These are phyloP conservation scores for Castanea crenata DNA, from an alignment of 306 rosid genomes.

Conservation along the genomic window DNA sequence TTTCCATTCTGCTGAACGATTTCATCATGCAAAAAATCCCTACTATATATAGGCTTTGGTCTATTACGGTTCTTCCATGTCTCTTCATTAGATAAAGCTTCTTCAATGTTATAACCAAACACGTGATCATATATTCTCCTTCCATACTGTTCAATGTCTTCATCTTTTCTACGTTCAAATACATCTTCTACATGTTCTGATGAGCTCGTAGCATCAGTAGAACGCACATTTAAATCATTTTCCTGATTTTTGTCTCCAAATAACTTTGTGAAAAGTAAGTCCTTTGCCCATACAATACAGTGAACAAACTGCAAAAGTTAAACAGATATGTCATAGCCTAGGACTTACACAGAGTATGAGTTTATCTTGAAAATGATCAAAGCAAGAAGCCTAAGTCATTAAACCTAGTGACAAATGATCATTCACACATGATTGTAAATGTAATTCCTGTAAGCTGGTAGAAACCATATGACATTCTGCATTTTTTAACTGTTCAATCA, in stretches of 20 bases:
- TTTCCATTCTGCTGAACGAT: slow-evolving; percentile 69
- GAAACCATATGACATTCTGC: not conserved
- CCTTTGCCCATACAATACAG: slow-evolving; percentile 99
- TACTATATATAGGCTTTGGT: slow-evolving; percentile 80
- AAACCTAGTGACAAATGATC: not conserved
- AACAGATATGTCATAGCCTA: slow-evolving; percentile 1
- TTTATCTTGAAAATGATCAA: not conserved
- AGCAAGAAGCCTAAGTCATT: not conserved
- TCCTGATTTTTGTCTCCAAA: slow-evolving; percentile 94
- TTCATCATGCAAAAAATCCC: slow-evolving; percentile 62
- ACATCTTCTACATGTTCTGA: slow-evolving; percentile 73
- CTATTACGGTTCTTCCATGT: slow-evolving; percentile 95
- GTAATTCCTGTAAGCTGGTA: not conserved
- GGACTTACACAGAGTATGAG: slow-evolving; percentile 7
- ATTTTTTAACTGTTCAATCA: not conserved
- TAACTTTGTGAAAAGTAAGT: slow-evolving; percentile 84
- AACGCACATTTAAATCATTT: slow-evolving; percentile 85
- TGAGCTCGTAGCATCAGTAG: slow-evolving; percentile 81
- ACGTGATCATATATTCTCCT: slow-evolving; percentile 92
- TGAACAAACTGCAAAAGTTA: slow-evolving; percentile 77
- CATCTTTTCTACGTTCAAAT: slow-evolving; percentile 73
- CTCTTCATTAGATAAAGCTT: slow-evolving; percentile 85
- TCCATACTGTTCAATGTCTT: slow-evolving; percentile 85
- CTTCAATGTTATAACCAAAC: slow-evolving; percentile 89
- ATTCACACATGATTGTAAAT: not conserved